These are phyloP conservation scores for Coniochaeta prunicola DNA, from an alignment of 2,329 filamentous ascomycete species.

Conservation along the genomic window DNA sequence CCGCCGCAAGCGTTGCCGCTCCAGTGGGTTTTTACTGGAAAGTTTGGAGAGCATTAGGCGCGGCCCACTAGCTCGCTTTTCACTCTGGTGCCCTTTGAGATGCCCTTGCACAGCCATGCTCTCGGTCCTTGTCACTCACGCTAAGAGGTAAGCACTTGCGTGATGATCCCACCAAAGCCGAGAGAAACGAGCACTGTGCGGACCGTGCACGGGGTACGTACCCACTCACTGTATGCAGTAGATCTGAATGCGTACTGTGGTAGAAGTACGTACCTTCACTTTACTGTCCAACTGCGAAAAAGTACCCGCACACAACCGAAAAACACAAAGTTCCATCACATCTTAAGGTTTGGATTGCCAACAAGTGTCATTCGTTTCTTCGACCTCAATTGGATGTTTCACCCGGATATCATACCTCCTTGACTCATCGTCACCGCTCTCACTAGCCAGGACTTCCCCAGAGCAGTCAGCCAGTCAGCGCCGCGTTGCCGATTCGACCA, in stretches of 20 bases:
- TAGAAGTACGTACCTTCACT: no score
- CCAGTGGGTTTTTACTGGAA: not conserved
- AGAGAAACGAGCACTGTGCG: not conserved
- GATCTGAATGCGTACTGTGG: no score
- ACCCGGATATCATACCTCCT: not conserved
- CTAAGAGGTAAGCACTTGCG: not conserved
- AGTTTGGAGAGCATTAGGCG: not conserved
- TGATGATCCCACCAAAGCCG: not conserved
- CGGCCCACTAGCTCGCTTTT: slow-evolving; percentile 1
- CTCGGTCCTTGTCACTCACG: not conserved
- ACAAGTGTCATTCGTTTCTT: not conserved
- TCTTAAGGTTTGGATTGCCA: slow-evolving; percentile 1
- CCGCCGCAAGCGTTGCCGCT: slow-evolving; percentile 7
- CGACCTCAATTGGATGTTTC: not conserved
- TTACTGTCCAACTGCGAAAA: not conserved
- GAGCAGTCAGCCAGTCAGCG: not conserved
- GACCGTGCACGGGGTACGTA: not conserved
- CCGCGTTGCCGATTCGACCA: not conserved
- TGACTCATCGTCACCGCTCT: not conserved
- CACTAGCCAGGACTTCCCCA: not conserved
- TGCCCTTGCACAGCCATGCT: not conserved
- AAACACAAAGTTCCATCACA: not conserved
- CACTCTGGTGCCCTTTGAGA: not conserved
- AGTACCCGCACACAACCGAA: not conserved
- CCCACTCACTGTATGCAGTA: not conserved